A percentile compares a stretch with the other conserved stretches of the same genome.
Conservation (phyloP, 495 filamentous ascomycete genomes). For the Amorphotheca resinae region DNA sequence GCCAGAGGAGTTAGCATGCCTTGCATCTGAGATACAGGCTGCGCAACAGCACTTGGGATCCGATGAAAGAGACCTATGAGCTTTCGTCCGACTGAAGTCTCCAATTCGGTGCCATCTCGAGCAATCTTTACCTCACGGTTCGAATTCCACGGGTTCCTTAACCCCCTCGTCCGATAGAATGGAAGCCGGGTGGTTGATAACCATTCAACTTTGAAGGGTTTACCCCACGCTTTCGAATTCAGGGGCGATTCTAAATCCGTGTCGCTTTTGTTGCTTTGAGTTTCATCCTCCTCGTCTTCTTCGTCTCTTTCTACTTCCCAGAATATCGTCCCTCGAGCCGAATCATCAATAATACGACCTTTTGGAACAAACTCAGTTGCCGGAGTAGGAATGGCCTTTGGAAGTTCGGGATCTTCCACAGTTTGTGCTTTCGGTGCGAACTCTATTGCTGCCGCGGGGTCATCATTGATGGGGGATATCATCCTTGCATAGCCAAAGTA, state of each 20-base stretch:
- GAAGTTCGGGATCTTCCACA: slow-evolving; percentile 48
- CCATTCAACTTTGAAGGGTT: slow-evolving; percentile 90
- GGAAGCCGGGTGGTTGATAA: slow-evolving; percentile 73
- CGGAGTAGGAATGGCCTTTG: slow-evolving; percentile 63
- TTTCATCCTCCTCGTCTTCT: slow-evolving; percentile 30
- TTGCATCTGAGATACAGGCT: slow-evolving; percentile 7
- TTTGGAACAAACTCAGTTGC: slow-evolving; percentile 71
- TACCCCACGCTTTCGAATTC: slow-evolving; percentile 64
- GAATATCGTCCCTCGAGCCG: slow-evolving; percentile 85
- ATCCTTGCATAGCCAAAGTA: slow-evolving; percentile 95
- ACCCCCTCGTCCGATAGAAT: slow-evolving; percentile 78
- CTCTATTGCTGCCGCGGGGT: slow-evolving; percentile 54
- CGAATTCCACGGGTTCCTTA: slow-evolving; percentile 94
- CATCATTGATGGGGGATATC: slow-evolving; percentile 71
- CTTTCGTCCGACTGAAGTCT: slow-evolving; percentile 66
- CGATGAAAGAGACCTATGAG: slow-evolving; percentile 70
- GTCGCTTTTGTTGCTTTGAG: slow-evolving; percentile 20
- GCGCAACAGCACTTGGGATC: slow-evolving; percentile 29
- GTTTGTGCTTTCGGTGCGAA: slow-evolving; percentile 46
- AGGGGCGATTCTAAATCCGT: slow-evolving; percentile 24
- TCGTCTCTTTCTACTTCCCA: slow-evolving; percentile 72
- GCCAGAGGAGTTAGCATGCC: slow-evolving; percentile 14
- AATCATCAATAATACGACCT: slow-evolving; percentile 87
- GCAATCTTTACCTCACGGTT: slow-evolving; percentile 96
- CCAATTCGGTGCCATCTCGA: slow-evolving; percentile 87